Evolutionary conservation across 208 protist species (phyloP), one percentile per base, ranked within the genome.

Genomic region (Leishmania guyanensis): DNA sequence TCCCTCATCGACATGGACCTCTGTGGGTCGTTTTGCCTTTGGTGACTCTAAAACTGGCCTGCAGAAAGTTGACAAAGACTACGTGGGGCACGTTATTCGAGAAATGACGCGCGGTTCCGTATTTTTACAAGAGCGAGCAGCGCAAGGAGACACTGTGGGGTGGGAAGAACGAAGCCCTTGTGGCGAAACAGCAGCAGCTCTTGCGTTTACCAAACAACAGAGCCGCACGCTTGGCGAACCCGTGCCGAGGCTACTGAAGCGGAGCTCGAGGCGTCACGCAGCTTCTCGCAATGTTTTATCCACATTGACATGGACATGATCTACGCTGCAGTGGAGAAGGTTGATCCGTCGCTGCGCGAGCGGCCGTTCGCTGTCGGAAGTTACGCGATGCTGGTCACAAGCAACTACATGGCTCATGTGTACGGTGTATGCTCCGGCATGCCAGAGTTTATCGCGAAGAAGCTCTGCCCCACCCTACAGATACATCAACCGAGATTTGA

Each of bases 381-480:
- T 77, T 89, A 91, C 70, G 76, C 89, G 33, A 99, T 98, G 97
- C 86, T 99, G 22, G 91, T 84, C 16, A 99, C 98, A 26, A 91
- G 90, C 39, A 98, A 98, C 88, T 99, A 99, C 82, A 86, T 93
- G 14, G 98, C 98, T n/a, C 84, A 97, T 8, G 75, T 90, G 78
- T 98, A 91, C 83, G 98, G 98, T 26, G 96, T 99, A 29, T 91
- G 98, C 16, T 90, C 90, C 1, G 98, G 96, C 29, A 99, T 99
- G 98, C 96, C 97, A 3, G 97, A 96, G 66, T 99, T 96, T 88
- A 97, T 99, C 58, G 96, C 88, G 12, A 81, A 87, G 64, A 93
- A 94, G 82, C 85, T 98, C 16, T 98, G 96, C 77, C 92, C 92
- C 4, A 20, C 80, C 22, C 83, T 98, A 56, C 84, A 89, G 48